Evolutionary conservation across 108 stramenopile species (phyloP).

Genomic region (Bacterosira constricta): DNA sequence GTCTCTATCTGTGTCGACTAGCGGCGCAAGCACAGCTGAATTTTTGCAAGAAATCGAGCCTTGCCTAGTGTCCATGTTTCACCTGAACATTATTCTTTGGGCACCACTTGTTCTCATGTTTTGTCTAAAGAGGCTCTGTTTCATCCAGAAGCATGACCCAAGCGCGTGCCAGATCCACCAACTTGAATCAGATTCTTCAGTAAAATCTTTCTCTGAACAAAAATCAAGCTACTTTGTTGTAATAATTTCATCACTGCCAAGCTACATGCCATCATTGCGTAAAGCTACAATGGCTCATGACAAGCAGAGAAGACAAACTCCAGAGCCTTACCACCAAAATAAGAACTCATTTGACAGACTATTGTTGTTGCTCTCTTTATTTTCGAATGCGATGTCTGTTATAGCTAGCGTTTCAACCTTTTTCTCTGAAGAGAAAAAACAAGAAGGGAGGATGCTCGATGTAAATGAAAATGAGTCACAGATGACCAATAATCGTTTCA

Average conservation of each 20-base stretch:
- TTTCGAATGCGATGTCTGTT: constrained; percentile 1
- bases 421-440: neutral
- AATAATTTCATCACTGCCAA: too few species aligned
- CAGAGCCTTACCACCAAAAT: too few species aligned
- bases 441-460: neutral
- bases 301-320: too few species aligned
- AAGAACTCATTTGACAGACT: neutral
- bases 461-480: neutral
- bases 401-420: neutral
- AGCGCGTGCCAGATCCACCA: too few species aligned
- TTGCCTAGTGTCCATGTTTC: constrained; percentile 20
- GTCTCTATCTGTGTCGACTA: neutral
- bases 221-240: too few species aligned
- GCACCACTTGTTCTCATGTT: constrained; percentile 23
- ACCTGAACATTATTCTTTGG: constrained; percentile 26
- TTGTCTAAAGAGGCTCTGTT: constrained; percentile 21
- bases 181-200: too few species aligned
- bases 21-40: neutral
- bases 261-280: too few species aligned
- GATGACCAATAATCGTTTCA: neutral
- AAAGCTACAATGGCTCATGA: too few species aligned
- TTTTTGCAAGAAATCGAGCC: constrained; percentile 35
- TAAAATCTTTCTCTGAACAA: too few species aligned
- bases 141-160: neutral
- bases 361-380: neutral